Base-by-base conservation (phyloP, 1,284 basidiomycete genomes). In the Cryptococcus neoformans region DNA sequence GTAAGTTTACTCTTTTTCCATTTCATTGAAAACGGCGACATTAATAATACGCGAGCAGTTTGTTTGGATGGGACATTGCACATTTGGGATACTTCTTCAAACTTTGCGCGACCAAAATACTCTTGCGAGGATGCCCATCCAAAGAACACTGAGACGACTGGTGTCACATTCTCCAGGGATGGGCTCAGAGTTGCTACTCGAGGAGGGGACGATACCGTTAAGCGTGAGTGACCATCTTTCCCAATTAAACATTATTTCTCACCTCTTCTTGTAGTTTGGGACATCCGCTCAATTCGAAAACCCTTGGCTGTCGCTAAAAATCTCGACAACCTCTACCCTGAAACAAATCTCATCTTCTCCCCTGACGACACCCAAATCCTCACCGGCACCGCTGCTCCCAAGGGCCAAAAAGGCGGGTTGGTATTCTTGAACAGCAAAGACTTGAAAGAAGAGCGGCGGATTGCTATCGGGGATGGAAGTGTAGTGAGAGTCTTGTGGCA, bases 401-500 rank as follows among this genome's bases (percentile, higher is more conserved):
- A 83, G 11, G 77, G 82, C 39, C 84, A 82, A 49, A 82, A 81
- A 61, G 91, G 93, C 3, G 82, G 82, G 60, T 78, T 96, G 51
- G 76, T 92, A 53, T 87, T 95, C 68, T 72, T 96, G 76, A 80
- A 80, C 51, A 85, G 85, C 69, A 83, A 87, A 54, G 83, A 81
- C 47, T 77, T 96, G 51, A 84, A 85, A 62, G 81, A 87, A 46
- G 70, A 78, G 59, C 62, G 87, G 80, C 58, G 87, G 84, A 75
- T 79, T 79, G 82, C 66, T 59, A 66, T 80, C 85, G 66, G 86
- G 79, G 73, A 86, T 84, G 77, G 87, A 82, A 90, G 88, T 35
- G 92, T 94, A 5, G 88, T 97, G 55, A 88, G 87, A 66, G 89
- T 96, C 1, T 78, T 84, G 36, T 97, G 93, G 93, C 94, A 96